Base-by-base conservation (phyloP, 306 rosid species). In the Cucumis hystrix region DNA sequence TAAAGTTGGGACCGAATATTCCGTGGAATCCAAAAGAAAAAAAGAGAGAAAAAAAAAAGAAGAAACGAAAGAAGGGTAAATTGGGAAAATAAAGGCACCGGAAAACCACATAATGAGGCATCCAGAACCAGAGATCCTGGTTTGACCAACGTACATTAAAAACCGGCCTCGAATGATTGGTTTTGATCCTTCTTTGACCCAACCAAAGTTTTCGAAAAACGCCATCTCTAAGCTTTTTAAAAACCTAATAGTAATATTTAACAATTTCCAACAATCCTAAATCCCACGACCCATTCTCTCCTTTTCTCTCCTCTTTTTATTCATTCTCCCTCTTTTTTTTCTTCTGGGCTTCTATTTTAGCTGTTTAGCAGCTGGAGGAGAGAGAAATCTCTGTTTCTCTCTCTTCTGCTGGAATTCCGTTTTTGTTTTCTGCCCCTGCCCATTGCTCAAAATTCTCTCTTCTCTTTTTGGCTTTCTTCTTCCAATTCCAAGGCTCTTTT, bases 311-410 rank as follows among this genome's bases (percentile, higher is more conserved):
- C 10, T 0, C 14, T 18, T 2, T 10, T 2, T 10, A 45, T 57
- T 64, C 20, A 3, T 10, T 47, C 17, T 15, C 6, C 13, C 18
- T 51, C 80, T 59, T 65, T 79, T 66, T 82, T 79, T 66, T 82
- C 76, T 78, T 63, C 82, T 75, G 18, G 43, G 72, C 49, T 80
- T 63, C 60, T 30, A 58, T 20, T 54, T 43, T 43, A 43, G 20
- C 68, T n/a, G 15, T 37, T 37, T 39, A 37, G 79, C 59, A 79
- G 79, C 23, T 58, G 41, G 84, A 78, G 66, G 86, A 64, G 91
- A 81, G 89, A 80, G 87, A 77, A 51, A 89, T 6, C 10, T 74
- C 77, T 12, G 66, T 81, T 84, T 85, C 91, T 87, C 91, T 87
- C 89, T 92, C 90, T 85, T 79, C 85, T 78, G 45, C 25, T 61